These are phyloP conservation scores for Candida koratica DNA, from an alignment of 805 yeast species.

Conservation along the genomic window DNA sequence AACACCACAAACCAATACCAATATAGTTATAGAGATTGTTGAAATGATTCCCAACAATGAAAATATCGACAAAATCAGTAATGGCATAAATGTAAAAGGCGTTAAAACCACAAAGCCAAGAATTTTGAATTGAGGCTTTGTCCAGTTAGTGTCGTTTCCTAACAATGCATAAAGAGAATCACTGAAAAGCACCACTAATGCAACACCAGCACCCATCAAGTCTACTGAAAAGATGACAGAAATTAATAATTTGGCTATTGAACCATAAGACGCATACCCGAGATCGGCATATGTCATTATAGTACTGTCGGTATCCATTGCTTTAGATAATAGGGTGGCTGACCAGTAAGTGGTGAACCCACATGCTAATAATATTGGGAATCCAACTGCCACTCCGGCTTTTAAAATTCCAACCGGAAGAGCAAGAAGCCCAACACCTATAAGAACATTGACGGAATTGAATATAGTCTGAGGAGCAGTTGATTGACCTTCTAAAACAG, in stretches of 20 bases:
- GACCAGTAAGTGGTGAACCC: conserved; percentile 72
- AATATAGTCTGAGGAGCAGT: conserved; percentile 74
- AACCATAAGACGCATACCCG: conserved; percentile 82
- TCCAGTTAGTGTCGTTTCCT: conserved; percentile 37
- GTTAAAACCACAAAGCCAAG: conserved; percentile 67
- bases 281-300: conserved; percentile 85
- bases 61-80: conserved; percentile 60
- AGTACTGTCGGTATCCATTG: conserved; percentile 77
- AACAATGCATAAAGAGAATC: conserved; percentile 74
- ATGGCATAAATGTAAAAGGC: conserved; percentile 78
- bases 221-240: conserved; percentile 74
- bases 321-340: conserved; percentile 66
- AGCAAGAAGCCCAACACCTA: conserved; percentile 67
- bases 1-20: conserved; percentile 62
- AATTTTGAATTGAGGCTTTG: conserved; percentile 53
- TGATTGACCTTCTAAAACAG: conserved; percentile 77
- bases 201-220: conserved; percentile 75
- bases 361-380: conserved; percentile 52
- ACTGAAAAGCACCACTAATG: conserved; percentile 76
- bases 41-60: conserved; percentile 18
- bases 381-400: conserved; percentile 67
- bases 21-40: conserved; percentile 50
- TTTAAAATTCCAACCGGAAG: conserved; percentile 61
- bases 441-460: conserved; percentile 66
- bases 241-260: conserved; percentile 67